Base-by-base conservation (phyloP, 1,284 basidiomycete species). In the Ceratobasidium sp. region DNA sequence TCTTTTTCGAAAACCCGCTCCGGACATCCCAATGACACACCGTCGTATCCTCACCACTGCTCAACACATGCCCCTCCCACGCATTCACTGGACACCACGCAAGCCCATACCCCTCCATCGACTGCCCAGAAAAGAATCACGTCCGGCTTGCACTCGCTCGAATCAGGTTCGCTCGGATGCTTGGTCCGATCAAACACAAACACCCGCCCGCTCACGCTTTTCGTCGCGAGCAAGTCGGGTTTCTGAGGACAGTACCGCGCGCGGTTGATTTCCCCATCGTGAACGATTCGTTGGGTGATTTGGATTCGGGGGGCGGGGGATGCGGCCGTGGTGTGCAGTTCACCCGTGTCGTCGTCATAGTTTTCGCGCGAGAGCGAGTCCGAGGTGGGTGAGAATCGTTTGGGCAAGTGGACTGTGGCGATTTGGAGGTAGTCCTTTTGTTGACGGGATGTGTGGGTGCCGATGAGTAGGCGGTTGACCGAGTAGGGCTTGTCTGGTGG, bases 171-270 rank as follows among this genome's bases (percentile, higher is more conserved):
- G 75, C 90, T 94, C 72, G 94, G 88, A 79, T 99, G 96, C 79
- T 98, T 98, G 54, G 97, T 99, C 69, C 97, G 83, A 80, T 99
- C 97, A 79, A 99, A 99, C 40, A 99, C 82, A 73, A 92, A 85
- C 10, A 98, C 94, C 73, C 96, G 93, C 15, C 97, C 97, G 4
- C 86, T 87, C 7, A 96, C 87, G 10, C 94, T 84, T 74, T 98
- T 96, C 8, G 96, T 99, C 1, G 97, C 97, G 73, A 99, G 93
- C 73, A 99, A 79, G 79, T 99, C 94, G 5, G 94, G 92, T 77
- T 99, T 99, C 80, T 98, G 96, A 15, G 97, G 97, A 93, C 98
- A 98, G 79, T 99, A 99, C 52, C 97, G 86, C 69, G 97, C 97
- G 42, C 96, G 84, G 80, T 99, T 99, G 75, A 99, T 94, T 79